These are phyloP conservation scores for Trametes maxima DNA, from an alignment of 768 basidiomycete species.

Conservation along the genomic window DNA sequence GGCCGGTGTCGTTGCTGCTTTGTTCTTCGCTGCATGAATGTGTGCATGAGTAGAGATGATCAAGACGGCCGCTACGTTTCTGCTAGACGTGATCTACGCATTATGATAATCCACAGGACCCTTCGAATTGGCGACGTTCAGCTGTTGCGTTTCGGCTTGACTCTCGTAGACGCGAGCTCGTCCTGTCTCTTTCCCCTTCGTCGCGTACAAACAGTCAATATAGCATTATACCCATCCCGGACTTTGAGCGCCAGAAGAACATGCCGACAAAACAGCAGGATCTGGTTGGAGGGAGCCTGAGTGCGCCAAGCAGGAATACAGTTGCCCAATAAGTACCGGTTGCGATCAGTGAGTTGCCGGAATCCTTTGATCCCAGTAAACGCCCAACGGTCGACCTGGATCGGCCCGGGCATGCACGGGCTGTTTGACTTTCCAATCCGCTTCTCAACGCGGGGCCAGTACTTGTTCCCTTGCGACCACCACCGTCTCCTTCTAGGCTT, in stretches of 20 bases:
- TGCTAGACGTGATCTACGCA: constrained; percentile 7
- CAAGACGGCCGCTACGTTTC: background rate
- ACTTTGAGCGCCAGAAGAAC: background rate
- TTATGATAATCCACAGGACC: constrained; percentile 5
- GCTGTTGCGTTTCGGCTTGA: background rate
- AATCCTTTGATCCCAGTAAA: too few species aligned
- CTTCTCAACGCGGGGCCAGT: too few species aligned
- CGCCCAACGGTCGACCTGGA: background rate
- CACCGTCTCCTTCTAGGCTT: background rate
- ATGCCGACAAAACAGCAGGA: too few species aligned
- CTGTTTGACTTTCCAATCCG: background rate
- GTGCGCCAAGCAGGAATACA: background rate
- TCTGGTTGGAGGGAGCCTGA: background rate
- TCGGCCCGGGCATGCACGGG: background rate
- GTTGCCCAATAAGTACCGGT: background rate
- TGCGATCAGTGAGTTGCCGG: background rate
- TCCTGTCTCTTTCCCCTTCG: background rate
- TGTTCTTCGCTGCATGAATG: constrained; percentile 14
- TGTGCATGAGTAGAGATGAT: background rate
- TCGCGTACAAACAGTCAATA: background rate
- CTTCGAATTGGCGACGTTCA: background rate
- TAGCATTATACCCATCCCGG: too few species aligned
- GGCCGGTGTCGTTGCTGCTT: constrained; percentile 11
- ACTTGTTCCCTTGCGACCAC: background rate
- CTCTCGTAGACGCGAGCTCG: constrained; percentile 8